Evolutionary conservation across 2,329 filamentous ascomycete species (phyloP), one percentile per base, ranked within the genome.

Genomic region (Nannizzia gypsea): DNA sequence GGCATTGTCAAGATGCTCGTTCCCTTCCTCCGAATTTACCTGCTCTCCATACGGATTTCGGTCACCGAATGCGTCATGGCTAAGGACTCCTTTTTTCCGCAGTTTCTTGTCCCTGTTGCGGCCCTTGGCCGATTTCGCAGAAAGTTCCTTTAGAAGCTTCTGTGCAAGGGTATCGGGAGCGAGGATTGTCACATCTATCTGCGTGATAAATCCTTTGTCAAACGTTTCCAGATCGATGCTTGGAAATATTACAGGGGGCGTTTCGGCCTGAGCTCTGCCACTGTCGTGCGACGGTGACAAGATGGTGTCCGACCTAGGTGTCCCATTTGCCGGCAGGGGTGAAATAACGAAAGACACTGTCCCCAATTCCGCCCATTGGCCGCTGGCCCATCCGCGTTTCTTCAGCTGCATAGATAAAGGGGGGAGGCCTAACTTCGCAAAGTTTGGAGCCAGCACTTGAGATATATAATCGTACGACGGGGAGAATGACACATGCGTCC

Each of bases 391-490:
- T n/a, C 81, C 81, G 17, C 82, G 73, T 57, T 73, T 72, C 9
- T 76, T 69, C 24, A 83, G 66, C 1, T 67, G 66, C 2, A 75
- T 66, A 0, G 68, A 66, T 46, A 83, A 73, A 2, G 61, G 64
- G 1, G 80, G 78, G 13, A 83, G 70, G 3, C 81, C 80, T 36
- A 84, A 73, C 31, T 67, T 70, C 1, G 70, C 62, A 22, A 84
- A 75, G 60, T 78, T 80, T 0, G 82, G 82, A 1, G 80, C 65
- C 4, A 85, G 73, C 2, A 84, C 81, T 65, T 83, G 77, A 1
- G 70, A 62, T 8, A 81, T 70, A 64, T 84, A 84, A 56, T 85
- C 82, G 65, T 75, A 77, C 2, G 79, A 81, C 6, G 81, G 81
- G 0, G 79, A 78, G 34, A 72, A 75, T 0, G 77, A 77, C 1